Conservation (phyloP, 805 yeast species). For the Maudiozyma serrabonitensis region DNA sequence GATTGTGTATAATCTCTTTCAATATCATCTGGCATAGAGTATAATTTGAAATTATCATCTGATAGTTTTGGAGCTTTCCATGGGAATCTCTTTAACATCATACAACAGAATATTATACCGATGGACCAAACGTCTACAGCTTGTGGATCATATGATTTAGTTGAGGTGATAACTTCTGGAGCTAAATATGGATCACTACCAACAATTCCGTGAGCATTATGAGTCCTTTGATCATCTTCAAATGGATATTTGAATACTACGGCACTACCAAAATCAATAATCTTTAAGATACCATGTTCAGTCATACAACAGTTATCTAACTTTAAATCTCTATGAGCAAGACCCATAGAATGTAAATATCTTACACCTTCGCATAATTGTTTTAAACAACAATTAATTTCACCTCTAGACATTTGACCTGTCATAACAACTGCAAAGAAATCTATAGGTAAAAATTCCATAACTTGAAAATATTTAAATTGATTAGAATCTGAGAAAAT, state of each 20-base stretch:
- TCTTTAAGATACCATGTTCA: conserved; percentile 59
- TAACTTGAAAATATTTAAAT: conserved; percentile 66
- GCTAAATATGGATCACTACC: conserved; percentile 85
- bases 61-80: conserved; percentile 67
- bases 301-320: conserved; percentile 78
- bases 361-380: conserved; percentile 65
- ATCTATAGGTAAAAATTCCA: conserved; percentile 81
- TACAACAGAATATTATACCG: conserved; percentile 78
- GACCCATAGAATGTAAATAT: conserved; percentile 66
- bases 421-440: conserved; percentile 84
- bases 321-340: conserved; percentile 76
- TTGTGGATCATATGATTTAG: conserved; percentile 58
- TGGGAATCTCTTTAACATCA: conserved; percentile 77
- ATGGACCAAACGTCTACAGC: conserved; percentile 78
- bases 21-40: conserved; percentile 56
- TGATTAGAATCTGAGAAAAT: conserved; percentile 48
- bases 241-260: conserved; percentile 74
- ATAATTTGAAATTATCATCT: conserved; percentile 63
- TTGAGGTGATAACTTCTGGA: conserved; percentile 58
- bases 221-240: conserved; percentile 40
- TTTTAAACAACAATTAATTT: conserved; percentile 71
- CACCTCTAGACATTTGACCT: conserved; percentile 71
- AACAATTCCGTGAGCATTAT: conserved; percentile 61
- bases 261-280: conserved; percentile 79
- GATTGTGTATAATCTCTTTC: conserved; percentile 68